Conservation (phyloP, 2,329 filamentous ascomycete species). For the Penicillium sp. region DNA sequence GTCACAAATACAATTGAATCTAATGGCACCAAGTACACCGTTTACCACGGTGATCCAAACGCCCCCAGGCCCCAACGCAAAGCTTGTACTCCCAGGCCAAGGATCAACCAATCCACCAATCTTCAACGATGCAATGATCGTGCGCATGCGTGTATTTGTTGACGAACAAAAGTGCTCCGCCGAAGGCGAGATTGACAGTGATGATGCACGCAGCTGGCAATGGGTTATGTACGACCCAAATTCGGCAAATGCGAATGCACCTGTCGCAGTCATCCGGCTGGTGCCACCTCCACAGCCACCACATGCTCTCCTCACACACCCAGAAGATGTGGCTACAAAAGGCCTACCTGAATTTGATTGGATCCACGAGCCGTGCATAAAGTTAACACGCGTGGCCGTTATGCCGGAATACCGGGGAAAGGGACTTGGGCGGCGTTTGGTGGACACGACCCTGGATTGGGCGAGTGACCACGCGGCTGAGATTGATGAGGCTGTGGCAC, state of each 20-base stretch:
- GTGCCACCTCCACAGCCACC: slow-evolving; percentile 76
- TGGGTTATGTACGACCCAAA: slow-evolving; percentile 74
- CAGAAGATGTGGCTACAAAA: slow-evolving; percentile 10
- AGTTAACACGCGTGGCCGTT: slow-evolving; percentile 77
- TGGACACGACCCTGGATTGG: slow-evolving; percentile 70
- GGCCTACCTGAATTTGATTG: slow-evolving; percentile 42
- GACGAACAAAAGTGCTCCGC: slow-evolving; percentile 58
- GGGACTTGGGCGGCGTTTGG: slow-evolving; percentile 65
- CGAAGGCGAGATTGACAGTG: slow-evolving; percentile 75
- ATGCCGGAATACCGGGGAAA: slow-evolving; percentile 64
- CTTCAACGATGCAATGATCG: slow-evolving; percentile 62
- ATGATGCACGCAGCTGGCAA: slow-evolving; percentile 78
- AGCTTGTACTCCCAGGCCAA: slow-evolving; percentile 26
- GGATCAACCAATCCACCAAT: slow-evolving; percentile 44
- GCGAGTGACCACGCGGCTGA: slow-evolving; percentile 60
- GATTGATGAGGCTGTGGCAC: slow-evolving; percentile 31
- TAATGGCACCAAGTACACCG: not conserved
- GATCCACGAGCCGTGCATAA: slow-evolving; percentile 73
- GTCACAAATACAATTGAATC: too few relatives aligned
- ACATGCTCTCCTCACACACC: slow-evolving; percentile 48
- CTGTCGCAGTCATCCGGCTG: slow-evolving; percentile 75
- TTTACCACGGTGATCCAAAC: slow-evolving; percentile 20
- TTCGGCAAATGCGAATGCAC: slow-evolving; percentile 41
- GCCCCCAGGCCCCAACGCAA: slow-evolving; percentile 22
- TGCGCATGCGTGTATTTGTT: slow-evolving; percentile 60